phyloP scores from a whole-genome alignment of 768 basidiomycete species.

The Tephrocybe sp. region DNA sequence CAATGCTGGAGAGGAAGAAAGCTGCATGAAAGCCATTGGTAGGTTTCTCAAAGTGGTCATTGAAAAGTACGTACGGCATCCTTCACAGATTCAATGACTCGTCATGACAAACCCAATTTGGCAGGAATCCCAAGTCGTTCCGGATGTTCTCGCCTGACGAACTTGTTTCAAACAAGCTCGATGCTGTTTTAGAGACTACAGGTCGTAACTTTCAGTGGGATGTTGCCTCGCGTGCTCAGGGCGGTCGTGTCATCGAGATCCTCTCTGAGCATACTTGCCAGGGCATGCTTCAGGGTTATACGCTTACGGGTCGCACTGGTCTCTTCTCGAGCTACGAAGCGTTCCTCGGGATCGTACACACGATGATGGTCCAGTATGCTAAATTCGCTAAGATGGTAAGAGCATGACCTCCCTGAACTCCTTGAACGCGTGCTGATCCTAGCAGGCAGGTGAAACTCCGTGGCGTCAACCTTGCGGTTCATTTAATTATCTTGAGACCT shows the following conservation, averaged over 20 bases:
- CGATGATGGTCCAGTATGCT: slow-evolving; percentile 88
- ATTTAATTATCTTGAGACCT: slow-evolving; percentile 86
- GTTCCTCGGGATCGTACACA: slow-evolving; percentile 86
- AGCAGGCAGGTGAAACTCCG: slow-evolving; percentile 50
- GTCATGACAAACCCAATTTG: neutral
- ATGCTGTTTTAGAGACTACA: slow-evolving; percentile 67
- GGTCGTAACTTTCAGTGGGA: slow-evolving; percentile 90
- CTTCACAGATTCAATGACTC: neutral
- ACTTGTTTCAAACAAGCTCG: slow-evolving; percentile 84
- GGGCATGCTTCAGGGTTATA: slow-evolving; percentile 91
- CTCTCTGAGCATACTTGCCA: slow-evolving; percentile 88
- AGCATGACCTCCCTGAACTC: neutral
- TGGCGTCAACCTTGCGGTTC: slow-evolving; percentile 75
- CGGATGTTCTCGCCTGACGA: slow-evolving; percentile 93
- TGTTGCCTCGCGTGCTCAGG: slow-evolving; percentile 55
- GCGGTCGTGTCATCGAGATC: slow-evolving; percentile 86
- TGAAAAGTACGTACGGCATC: slow-evolving; percentile 35
- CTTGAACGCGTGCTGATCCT: neutral
- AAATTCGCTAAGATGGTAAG: slow-evolving; percentile 84
- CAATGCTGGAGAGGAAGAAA: slow-evolving; percentile 55
- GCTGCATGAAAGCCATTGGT: slow-evolving; percentile 76
- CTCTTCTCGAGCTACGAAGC: slow-evolving; percentile 91
- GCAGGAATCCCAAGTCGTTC: slow-evolving; percentile 72
- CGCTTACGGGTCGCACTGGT: slow-evolving; percentile 81
- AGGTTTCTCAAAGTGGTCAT: slow-evolving; percentile 55